These are phyloP conservation scores for Colletotrichum paranaense DNA, from an alignment of 2,329 filamentous ascomycete species.

Conservation along the genomic window DNA sequence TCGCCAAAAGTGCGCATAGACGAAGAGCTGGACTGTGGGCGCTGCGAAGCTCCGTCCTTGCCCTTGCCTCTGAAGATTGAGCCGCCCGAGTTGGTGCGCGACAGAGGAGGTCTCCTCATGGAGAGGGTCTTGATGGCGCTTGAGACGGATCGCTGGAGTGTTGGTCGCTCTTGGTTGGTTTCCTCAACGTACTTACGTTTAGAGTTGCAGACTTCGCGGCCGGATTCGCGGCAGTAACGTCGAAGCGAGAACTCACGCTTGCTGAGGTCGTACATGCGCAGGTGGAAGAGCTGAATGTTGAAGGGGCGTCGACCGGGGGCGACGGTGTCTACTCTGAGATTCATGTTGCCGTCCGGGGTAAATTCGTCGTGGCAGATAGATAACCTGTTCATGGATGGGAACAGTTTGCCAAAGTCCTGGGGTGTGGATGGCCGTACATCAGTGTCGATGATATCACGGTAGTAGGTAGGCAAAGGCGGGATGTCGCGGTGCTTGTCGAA, in stretches of 20 bases:
- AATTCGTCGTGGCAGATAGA: slow-evolving; percentile 91
- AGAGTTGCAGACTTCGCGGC: slow-evolving; percentile 90
- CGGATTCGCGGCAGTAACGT: slow-evolving; percentile 91
- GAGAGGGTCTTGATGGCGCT: slow-evolving; percentile 60
- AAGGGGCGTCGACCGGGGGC: slow-evolving; percentile 74
- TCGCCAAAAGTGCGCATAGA: slow-evolving; percentile 45
- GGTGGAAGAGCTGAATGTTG: slow-evolving; percentile 84
- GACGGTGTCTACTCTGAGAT: slow-evolving; percentile 87
- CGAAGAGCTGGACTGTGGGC: slow-evolving; percentile 51
- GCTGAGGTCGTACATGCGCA: slow-evolving; percentile 92
- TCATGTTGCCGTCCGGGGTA: slow-evolving; percentile 95
- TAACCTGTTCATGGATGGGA: slow-evolving; percentile 85
- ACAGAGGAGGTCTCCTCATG: slow-evolving; percentile 47
- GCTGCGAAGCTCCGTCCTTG: slow-evolving; percentile 34
- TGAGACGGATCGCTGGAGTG: slow-evolving; percentile 59
- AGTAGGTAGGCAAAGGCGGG: slow-evolving; percentile 68
- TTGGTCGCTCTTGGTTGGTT: slow-evolving; percentile 53
- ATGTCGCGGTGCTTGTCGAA: slow-evolving; percentile 49
- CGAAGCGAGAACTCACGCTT: slow-evolving; percentile 90
- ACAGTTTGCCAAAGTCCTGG: slow-evolving; percentile 84
- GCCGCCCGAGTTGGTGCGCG: slow-evolving; percentile 48
- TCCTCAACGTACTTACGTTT: slow-evolving; percentile 75
- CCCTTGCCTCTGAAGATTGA: slow-evolving; percentile 43
- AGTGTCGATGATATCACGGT: slow-evolving; percentile 70
- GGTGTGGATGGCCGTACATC: slow-evolving; percentile 82